Conservation (phyloP, 371 early-diverging fungal species). For the Lichtheimia hyalospora region DNA sequence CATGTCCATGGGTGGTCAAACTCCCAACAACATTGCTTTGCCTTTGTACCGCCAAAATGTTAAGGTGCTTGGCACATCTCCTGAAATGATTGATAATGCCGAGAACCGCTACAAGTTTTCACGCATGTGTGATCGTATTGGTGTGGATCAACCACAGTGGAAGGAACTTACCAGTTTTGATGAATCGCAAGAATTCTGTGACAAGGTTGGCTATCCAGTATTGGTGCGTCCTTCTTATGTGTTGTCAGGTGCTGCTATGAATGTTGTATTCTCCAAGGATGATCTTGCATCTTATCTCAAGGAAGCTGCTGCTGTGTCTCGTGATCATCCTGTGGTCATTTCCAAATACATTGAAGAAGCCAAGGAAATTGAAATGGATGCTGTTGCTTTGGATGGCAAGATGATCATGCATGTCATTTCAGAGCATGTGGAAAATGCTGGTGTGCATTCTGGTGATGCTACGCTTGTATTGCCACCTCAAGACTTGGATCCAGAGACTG, state of each 20-base stretch:
- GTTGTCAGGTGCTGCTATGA: conserved; percentile 96
- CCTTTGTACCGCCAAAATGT: conserved; percentile 82
- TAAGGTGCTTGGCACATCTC: conserved; percentile 89
- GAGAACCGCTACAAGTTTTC: conserved; percentile 97
- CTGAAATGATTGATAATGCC: conserved; percentile 92
- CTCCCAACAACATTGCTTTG: conserved; percentile 95
- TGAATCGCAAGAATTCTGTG: conserved; percentile 84
- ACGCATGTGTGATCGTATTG: conserved; percentile 89
- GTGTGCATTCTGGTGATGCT: conserved; percentile 97
- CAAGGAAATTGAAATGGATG: conserved; percentile 96
- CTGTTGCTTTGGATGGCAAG: conserved; percentile 89
- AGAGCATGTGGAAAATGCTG: conserved; percentile 96
- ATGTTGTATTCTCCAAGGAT: conserved; percentile 81
- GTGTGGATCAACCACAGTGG: conserved; percentile 95
- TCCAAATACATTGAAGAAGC: conserved; percentile 95
- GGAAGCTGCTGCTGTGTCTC: conserved; percentile 87
- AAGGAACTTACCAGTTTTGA: conserved; percentile 84
- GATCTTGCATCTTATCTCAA: conserved; percentile 81
- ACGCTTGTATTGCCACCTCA: conserved; percentile 92
- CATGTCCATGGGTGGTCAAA: conserved; percentile 94
- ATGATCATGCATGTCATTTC: conserved; percentile 86
- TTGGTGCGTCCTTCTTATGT: conserved; percentile 96
- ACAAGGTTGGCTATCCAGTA: conserved; percentile 88
- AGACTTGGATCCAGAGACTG: conserved; percentile 87
- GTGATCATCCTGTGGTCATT: conserved; percentile 93